Base-by-base conservation (phyloP, 2,329 filamentous ascomycete species). In the Chrysosporium queenslandicum region DNA sequence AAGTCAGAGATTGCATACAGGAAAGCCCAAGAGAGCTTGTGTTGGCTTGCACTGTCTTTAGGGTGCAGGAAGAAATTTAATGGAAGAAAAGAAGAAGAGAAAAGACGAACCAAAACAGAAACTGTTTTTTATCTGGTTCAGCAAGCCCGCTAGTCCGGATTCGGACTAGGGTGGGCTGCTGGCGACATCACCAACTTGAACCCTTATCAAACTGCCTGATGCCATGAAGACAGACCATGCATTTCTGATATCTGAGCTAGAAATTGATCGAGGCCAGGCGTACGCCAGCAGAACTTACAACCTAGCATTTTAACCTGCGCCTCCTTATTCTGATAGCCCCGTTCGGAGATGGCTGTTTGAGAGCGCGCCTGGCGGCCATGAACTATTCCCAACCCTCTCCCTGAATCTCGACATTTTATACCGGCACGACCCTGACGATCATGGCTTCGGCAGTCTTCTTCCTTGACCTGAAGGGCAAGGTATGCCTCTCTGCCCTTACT, bases 391-490 rank as follows among this genome's bases (percentile, higher is more conserved):
- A 9, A 30, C 46, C 20, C 34, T 21, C 18, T 27, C 29, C 14
- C 30, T 53, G 27, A 48, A 46, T n/a, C 18, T 21, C 45, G 34
- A 34, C 43, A 5, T 50, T 55, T 51, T 55, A 51, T 53, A 49
- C 51, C 52, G 34, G 40, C 36, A 18, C 49, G 36, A 40, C 46
- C 25, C 25, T 45, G 32, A 46, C 39, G 23, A 77, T 63, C 68
- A 98, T 98, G 92, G 92, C 92, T 62, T 98, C 92, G 56, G 92
- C 92, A 59, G 70, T 98, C 65, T 98, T 98, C 80, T 98, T 98
- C 71, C 85, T 98, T 65, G 92, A 98, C 72, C 80, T 98, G 61
- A 98, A 98, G 88, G 92, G 92, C 87, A 98, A 98, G 86, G 89
- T 94, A 71, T 45, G 16, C 16, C 2, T 20, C 41, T 23, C 30